These are phyloP conservation scores for Sherardia arvensis DNA, from an alignment of 257 asterid genomes.

Conservation along the genomic window DNA sequence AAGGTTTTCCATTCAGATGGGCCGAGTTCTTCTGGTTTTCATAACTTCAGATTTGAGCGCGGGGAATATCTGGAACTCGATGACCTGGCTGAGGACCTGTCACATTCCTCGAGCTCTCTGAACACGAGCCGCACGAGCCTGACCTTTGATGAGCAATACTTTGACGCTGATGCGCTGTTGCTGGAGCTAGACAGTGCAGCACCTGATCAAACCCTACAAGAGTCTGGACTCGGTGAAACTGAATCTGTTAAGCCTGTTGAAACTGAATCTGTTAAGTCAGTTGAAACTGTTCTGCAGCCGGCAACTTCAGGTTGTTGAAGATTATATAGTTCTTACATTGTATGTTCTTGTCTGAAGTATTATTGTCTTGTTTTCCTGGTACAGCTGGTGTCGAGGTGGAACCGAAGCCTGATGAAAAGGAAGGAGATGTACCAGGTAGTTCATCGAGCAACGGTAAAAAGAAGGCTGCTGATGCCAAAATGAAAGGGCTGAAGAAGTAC, in stretches of 20 bases:
- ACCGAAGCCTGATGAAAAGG: slow-evolving; percentile 17
- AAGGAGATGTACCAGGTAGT: slow-evolving; percentile 25
- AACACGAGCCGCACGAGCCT: slow-evolving; percentile 46
- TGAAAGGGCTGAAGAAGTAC: slow-evolving; percentile 33
- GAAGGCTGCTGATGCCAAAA: slow-evolving; percentile 25
- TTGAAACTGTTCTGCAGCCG: slow-evolving; percentile 10
- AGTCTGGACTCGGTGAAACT: slow-evolving; percentile 18
- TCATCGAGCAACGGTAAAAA: slow-evolving; percentile 21
- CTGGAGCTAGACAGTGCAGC: slow-evolving; percentile 33
- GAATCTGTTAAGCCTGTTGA: slow-evolving; percentile 15
- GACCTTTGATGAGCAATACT: slow-evolving; percentile 39
- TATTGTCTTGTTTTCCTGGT: not conserved
- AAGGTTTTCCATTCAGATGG: slow-evolving; percentile 28
- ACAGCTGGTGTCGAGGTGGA: slow-evolving; percentile 5
- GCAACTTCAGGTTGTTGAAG: slow-evolving; percentile 31
- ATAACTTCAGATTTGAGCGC: not conserved
- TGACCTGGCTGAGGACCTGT: slow-evolving; percentile 36
- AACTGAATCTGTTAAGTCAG: slow-evolving; percentile 18
- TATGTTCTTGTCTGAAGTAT: not conserved
- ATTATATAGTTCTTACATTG: not conserved
- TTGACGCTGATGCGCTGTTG: slow-evolving; percentile 37
- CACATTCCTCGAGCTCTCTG: slow-evolving; percentile 49
- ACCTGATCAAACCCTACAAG: slow-evolving; percentile 10
- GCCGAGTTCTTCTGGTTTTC: slow-evolving; percentile 8
- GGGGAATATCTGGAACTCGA: slow-evolving; percentile 55